Percentiles rank a stretch among this genome's conserved stretches.
These are phyloP conservation scores for Tetradesmus lagerheimii DNA, from an alignment of 139 green algal species.

Conservation along the genomic window DNA sequence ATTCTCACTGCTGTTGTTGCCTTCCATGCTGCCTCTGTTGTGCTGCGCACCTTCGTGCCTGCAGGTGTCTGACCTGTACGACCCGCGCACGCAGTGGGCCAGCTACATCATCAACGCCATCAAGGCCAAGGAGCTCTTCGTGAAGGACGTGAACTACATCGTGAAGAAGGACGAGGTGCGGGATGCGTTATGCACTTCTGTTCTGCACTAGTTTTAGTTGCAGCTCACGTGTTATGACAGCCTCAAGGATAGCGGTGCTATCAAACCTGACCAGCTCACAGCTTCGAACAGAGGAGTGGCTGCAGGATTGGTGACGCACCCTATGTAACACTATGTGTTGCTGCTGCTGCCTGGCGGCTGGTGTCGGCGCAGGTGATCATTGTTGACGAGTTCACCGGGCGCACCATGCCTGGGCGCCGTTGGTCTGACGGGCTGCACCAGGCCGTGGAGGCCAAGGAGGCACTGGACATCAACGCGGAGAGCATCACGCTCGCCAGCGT, in stretches of 20 bases:
- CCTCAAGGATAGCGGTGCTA: no score
- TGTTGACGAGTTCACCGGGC: conserved; percentile 98
- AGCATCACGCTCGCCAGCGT: conserved; percentile 95
- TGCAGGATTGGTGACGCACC: not conserved
- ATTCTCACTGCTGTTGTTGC: not conserved
- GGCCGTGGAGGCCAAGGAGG: conserved; percentile 99
- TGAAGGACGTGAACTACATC: conserved; percentile 96
- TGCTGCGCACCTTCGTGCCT: no score
- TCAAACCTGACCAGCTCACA: not conserved
- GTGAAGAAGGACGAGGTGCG: conserved; percentile 82
- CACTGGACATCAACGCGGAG: conserved; percentile 96
- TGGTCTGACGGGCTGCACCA: conserved; percentile 95
- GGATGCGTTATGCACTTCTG: no score
- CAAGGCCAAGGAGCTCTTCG: conserved; percentile 98
- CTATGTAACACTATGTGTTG: no score
- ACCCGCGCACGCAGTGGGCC: conserved; percentile 96
- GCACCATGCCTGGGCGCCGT: conserved; percentile 93
- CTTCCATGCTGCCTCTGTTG: not conserved
- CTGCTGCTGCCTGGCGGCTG: no score
- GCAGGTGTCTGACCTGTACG: conserved; percentile 93
- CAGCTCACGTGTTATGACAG: no score
- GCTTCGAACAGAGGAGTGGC: no score
- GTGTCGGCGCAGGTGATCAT: conserved; percentile 86
- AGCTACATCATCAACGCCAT: conserved; percentile 97
- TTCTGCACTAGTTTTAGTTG: not conserved